Evolutionary conservation across 2,329 filamentous ascomycete species (phyloP), one percentile per base, ranked within the genome.

Genomic region (Ceratocystiopsis brevicomis): DNA sequence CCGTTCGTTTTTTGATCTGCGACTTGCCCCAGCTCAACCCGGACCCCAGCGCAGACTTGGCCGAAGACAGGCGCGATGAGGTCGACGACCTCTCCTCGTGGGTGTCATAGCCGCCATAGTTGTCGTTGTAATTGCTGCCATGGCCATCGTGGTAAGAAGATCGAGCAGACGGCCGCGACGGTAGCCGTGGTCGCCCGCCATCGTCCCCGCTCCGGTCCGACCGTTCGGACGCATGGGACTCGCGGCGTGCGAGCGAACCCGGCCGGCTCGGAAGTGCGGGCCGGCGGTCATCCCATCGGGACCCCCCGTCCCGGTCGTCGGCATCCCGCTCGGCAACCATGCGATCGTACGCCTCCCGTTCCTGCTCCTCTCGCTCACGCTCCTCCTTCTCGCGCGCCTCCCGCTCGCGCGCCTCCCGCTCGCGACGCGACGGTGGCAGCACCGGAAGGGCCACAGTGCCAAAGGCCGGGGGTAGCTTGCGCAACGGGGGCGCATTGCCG

Each of bases 371-470:
- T 6, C 5, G 25, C 25, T 8, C 25, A 9, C 19, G 25, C 25
- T 21, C 32, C 13, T 34, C 18, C 34, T 39, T 36, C 14, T 41
- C 33, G 10, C 35, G 40, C 39, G 16, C 13, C 15, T 39, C 17
- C 2, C 37, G 37, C 32, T 39, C 17, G 14, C 37, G 30, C 11
- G 37, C 36, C 46, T 78, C 73, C 2, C 61, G 57, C 45, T 76
- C 73, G 37, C 67, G 63, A 48, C 62, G 64, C 1, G 67, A 64
- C 0, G 72, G 73, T 0, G 73, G 74, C 34, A 78, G 56, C 12
- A 67, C 64, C 0, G 73, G 74, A 12, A 78, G 59, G 41, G 65
- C 69, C n/a, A 70, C 61, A 33, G 68, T 62, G 42, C 73, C 71
- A 40, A 72, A 63, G 0, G 66, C 55, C 2, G 74, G 73, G 3